phyloP scores from a whole-genome alignment of 805 yeast genomes.

The Cyberlindnera subsufficiens region DNA sequence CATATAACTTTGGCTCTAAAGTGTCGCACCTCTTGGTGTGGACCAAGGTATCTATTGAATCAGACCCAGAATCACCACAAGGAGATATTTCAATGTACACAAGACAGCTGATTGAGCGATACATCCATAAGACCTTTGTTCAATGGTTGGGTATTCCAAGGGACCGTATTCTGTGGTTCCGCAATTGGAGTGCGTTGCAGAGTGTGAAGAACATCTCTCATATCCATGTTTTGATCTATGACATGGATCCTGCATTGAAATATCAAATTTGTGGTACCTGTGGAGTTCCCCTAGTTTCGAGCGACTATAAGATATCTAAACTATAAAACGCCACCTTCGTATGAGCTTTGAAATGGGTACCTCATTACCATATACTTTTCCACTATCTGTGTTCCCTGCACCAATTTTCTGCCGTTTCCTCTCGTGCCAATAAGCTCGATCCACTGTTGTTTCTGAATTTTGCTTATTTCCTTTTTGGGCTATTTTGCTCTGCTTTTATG shows the following conservation, averaged over 20 bases:
- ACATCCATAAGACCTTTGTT: slow-evolving; percentile 42
- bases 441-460: too few relatives aligned
- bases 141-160: slow-evolving; percentile 31
- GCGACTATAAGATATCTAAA: too few relatives aligned
- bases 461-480: too few relatives aligned
- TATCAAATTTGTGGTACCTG: slow-evolving; percentile 5
- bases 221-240: slow-evolving; percentile 52
- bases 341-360: too few relatives aligned
- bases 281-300: slow-evolving; percentile 1
- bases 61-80: slow-evolving; percentile 45
- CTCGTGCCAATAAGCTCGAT: too few relatives aligned
- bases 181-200: slow-evolving; percentile 65
- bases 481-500: too few relatives aligned
- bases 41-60: slow-evolving; percentile 48
- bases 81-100: slow-evolving; percentile 30
- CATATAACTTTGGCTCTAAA: slow-evolving; percentile 50
- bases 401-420: too few relatives aligned
- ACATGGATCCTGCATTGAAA: slow-evolving; percentile 1
- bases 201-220: slow-evolving; percentile 64
- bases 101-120: slow-evolving; percentile 38
- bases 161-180: slow-evolving; percentile 46
- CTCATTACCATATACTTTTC: too few relatives aligned
- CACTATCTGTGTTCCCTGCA: too few relatives aligned
- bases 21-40: slow-evolving; percentile 60
- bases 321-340: too few relatives aligned